phyloP scores from a whole-genome alignment of 495 filamentous ascomycete species.

The Tetracladium setigerum region DNA sequence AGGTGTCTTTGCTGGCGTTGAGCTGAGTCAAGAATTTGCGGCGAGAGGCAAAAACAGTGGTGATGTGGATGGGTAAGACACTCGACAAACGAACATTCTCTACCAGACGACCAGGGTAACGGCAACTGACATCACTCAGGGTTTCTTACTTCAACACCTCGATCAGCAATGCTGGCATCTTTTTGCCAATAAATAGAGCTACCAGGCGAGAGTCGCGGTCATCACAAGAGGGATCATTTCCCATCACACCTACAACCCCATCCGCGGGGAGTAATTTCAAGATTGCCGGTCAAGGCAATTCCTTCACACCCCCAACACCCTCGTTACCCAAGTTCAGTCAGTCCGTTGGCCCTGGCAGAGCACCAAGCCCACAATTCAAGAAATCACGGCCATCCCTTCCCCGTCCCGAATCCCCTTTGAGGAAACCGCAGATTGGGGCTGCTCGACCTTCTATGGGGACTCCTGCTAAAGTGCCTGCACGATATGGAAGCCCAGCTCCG shows the following conservation, averaged over 20 bases:
- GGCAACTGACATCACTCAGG: conserved; percentile 34
- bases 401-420: conserved; percentile 75
- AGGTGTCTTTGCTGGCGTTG: conserved; percentile 90
- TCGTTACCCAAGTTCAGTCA: conserved; percentile 69
- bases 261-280: conserved; percentile 43
- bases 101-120: not conserved
- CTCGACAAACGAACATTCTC: conserved; percentile 7
- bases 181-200: conserved; percentile 83
- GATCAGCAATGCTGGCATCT: conserved; percentile 78
- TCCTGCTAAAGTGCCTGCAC: conserved; percentile 34
- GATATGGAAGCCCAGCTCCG: conserved; percentile 58
- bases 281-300: conserved; percentile 40
- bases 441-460: conserved; percentile 49
- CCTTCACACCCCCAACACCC: conserved; percentile 58
- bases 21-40: conserved; percentile 75
- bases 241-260: conserved; percentile 62
- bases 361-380: conserved; percentile 61
- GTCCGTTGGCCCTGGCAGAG: conserved; percentile 73
- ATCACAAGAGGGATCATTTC: conserved; percentile 48
- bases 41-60: conserved; percentile 88
- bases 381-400: conserved; percentile 70
- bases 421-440: conserved; percentile 44
- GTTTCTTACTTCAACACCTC: conserved; percentile 78
- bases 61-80: conserved; percentile 84
- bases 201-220: conserved; percentile 58